These are phyloP conservation scores for Salvia rosmarinus DNA, from an alignment of 257 asterid species.

Conservation along the genomic window DNA sequence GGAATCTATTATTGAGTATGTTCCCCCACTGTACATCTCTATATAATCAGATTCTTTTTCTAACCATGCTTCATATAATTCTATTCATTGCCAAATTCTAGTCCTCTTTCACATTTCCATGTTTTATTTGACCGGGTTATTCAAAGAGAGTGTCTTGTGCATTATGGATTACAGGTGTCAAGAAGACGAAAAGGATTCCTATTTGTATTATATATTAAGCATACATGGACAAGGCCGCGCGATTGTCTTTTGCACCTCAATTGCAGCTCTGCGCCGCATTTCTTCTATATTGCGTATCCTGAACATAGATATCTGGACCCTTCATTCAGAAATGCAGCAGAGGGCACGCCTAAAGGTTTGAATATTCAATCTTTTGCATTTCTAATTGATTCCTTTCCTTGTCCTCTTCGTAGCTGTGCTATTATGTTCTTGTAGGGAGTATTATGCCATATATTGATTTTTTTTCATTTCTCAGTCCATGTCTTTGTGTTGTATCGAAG, in stretches of 20 bases:
- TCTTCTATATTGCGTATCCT: conserved; percentile 79
- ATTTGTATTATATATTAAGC: conserved; percentile 77
- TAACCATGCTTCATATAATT: conserved; percentile 19
- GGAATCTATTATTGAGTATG: conserved; percentile 94
- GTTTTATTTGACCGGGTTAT: conserved; percentile 27
- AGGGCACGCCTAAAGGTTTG: conserved; percentile 92
- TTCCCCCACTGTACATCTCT: conserved; percentile 28
- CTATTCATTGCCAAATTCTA: conserved; percentile 7
- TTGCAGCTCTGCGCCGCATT: conserved; percentile 91
- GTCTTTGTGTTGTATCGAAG: background rate
- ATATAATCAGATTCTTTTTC: conserved; percentile 13
- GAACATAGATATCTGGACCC: conserved; percentile 67
- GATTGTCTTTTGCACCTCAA: conserved; percentile 91
- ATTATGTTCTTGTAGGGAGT: conserved; percentile 8
- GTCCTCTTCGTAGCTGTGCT: conserved; percentile 12
- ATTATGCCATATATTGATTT: conserved; percentile 6
- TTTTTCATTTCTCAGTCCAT: conserved; percentile 5
- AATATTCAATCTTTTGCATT: conserved; percentile 23
- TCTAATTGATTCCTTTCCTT: conserved; percentile 1
- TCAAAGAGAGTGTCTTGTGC: conserved; percentile 22
- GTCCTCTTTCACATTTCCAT: conserved; percentile 11
- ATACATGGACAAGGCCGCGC: conserved; percentile 94
- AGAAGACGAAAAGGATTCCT: conserved; percentile 95
- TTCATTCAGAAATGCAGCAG: conserved; percentile 98
- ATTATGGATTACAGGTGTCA: conserved; percentile 64